Evolutionary conservation across 2,329 filamentous ascomycete genomes (phyloP).

Genomic region (Pseudogymnoascus sp.): DNA sequence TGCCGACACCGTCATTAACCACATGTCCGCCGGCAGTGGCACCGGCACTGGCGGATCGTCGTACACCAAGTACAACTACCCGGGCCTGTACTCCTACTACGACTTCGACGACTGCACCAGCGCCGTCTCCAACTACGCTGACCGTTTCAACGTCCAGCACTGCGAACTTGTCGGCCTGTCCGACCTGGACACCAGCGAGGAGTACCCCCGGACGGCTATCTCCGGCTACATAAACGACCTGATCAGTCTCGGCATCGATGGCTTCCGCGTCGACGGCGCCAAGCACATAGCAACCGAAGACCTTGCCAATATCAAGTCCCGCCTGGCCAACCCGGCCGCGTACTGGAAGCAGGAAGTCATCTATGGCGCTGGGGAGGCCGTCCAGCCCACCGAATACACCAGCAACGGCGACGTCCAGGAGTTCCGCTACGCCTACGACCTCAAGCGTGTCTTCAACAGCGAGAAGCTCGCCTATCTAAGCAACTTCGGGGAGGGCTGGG

Average conservation of each 20-base stretch:
- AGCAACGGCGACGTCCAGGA: neutral
- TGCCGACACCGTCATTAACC: neutral
- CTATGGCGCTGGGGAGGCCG: neutral
- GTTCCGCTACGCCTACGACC: neutral
- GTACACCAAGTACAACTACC: conserved; percentile 4
- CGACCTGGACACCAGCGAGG: neutral
- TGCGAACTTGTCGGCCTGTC: neutral
- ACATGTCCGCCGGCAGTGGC: neutral
- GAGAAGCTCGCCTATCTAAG: neutral
- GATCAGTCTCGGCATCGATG: neutral
- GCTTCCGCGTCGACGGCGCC: neutral
- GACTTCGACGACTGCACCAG: neutral
- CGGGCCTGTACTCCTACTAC: neutral
- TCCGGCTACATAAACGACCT: neutral
- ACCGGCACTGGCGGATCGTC: neutral
- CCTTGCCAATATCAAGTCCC: conserved; percentile 3
- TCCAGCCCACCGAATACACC: neutral
- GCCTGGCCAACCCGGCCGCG: neutral
- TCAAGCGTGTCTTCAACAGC: neutral
- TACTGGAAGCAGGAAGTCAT: conserved; percentile 6
- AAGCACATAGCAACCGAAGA: neutral
- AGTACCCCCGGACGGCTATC: neutral
- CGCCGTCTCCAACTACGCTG: neutral
- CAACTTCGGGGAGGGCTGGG: neutral
- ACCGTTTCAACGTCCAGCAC: neutral